Base-by-base conservation (phyloP, 2,329 filamentous ascomycete genomes). In the Arachnomyces sp. region DNA sequence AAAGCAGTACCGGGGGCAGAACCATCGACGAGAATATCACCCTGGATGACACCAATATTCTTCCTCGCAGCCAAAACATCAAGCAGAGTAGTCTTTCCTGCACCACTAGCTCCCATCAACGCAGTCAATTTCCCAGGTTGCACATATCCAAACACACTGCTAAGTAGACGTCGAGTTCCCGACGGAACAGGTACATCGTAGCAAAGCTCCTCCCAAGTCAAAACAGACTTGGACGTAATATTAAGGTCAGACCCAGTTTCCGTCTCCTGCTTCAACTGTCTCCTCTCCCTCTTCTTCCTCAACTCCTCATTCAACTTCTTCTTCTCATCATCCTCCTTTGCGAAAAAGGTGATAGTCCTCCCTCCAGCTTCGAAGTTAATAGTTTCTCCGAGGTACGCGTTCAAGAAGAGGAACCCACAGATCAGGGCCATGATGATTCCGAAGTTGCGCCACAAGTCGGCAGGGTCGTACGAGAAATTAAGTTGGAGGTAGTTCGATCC, bases 11-110 rank as follows among this genome's bases (percentile, higher is more conserved):
- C 74, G 12, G 73, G 74, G 6, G 64, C 58, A 31, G 67, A 66
- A 7, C 77, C 78, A 50, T 82, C 77, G 7, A 82, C 71, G 14
- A 82, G 66, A 39, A 79, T 74, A 45, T 81, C 74, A 31, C 79
- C 79, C 28, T 61, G 63, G 37, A 82, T 75, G 4, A 80, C 74
- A 48, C 79, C 79, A 45, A 81, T 77, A 47, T 75, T 81, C 59
- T 79, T 80, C 41, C 79, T 64, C 4, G 72, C 65, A 1, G 79
- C 78, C 8, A 93, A 67, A 1, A 90, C 84, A 52, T 94, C 84
- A 2, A 94, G 68, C 0, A 93, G 67, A 0, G 87, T 93, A 0
- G 86, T 92, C 65, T 94, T 94, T 36, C 87, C 87, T 3, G 86
- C 87, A n/a, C 76, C 76, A 2, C 71, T 74, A 11, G 68, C 68